phyloP scores from a whole-genome alignment of 352 stramenopile species.

The Phytophthora multivora region DNA sequence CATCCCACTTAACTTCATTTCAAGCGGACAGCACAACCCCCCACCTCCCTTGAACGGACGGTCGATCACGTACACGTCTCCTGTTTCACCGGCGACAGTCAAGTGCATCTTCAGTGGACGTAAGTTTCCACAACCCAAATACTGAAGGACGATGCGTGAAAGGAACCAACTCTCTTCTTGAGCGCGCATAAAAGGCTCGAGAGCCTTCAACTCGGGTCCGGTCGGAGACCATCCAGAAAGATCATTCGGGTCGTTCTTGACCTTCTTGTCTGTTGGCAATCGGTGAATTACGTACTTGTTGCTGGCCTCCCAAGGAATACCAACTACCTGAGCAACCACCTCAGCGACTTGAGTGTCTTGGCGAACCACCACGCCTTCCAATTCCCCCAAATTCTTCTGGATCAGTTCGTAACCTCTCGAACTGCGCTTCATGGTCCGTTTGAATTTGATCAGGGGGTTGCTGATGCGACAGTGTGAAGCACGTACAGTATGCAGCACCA shows the following conservation, averaged over 20 bases:
- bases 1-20: constrained; percentile 49
- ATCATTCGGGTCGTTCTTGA: constrained; percentile 56
- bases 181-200: no score
- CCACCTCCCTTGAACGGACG: no score
- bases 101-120: no score
- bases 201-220: no score
- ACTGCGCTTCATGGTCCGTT: constrained; percentile 9
- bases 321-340: constrained; percentile 48
- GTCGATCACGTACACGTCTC: no score
- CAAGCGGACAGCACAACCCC: constrained; percentile 32
- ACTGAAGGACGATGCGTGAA: no score
- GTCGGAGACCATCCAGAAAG: constrained; percentile 40
- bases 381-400: constrained; percentile 38
- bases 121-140: no score
- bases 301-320: constrained; percentile 52
- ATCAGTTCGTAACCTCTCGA: constrained; percentile 9
- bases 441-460: no score
- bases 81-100: no score
- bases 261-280: constrained; percentile 51
- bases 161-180: no score
- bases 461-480: no score
- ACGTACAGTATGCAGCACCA: neutral
- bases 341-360: constrained; percentile 46
- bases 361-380: constrained; percentile 52
- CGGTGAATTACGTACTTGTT: constrained; percentile 67